Base-by-base conservation (phyloP, 306 rosid genomes). In the Rosa multiflora region DNA sequence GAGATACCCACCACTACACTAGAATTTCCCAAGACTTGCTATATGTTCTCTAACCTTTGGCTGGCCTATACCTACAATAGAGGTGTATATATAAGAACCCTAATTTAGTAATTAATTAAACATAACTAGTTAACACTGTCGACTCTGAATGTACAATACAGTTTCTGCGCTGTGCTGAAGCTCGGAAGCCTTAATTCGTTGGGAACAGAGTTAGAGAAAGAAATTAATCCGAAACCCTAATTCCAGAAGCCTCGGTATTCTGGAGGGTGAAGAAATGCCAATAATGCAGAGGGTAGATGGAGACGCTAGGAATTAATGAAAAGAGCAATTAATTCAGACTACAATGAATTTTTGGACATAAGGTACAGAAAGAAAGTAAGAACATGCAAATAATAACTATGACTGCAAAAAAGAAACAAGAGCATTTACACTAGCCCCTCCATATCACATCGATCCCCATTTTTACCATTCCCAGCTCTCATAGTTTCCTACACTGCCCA, bases 351-450 rank as follows among this genome's bases (percentile, higher is more conserved):
- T 76, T 73, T 46, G 75, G 72, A 29, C 83, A 73, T 69, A 84
- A 79, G 75, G 74, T 78, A 74, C 82, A 78, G 72, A 59, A 29
- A 35, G 23, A 64, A 64, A 53, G 61, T 29, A 62, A 75, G 49
- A 75, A 62, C 32, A 43, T 56, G 51, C 32, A 43, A 20, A 43
- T 20, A 69, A n/a, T 69, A 69, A 69, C 53, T 69, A 69, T 21
- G 10, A 69, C 73, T 69, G 73, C 53, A 44, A 37, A 47, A 53
- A 87, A 86, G 89, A 87, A 85, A 77, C 77, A 72, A 87, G 86
- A 89, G 88, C 91, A 89, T 82, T 87, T 87, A 90, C 88, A 49
- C 91, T 89, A 92, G 88, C 93, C 89, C 84, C 72, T 81, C 86
- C 44, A 62, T 67, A 20, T 49, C 18, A 39, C 40, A 17, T 63